A percentile compares a stretch with the other conserved stretches of the same genome.
Evolutionary conservation across 768 basidiomycete genomes (phyloP).

Genomic region (Bullera alba): DNA sequence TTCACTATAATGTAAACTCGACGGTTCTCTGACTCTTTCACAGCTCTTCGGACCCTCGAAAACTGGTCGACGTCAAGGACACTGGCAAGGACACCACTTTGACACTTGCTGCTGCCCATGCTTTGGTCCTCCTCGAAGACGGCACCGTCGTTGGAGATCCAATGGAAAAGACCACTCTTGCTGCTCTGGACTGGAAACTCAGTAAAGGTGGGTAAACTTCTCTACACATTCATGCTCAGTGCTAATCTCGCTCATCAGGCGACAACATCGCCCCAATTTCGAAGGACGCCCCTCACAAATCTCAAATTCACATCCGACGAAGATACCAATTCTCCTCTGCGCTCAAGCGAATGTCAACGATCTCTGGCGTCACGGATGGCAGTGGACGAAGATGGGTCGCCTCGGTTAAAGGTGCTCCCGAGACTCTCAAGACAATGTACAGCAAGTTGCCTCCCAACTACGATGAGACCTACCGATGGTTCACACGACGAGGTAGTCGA

Average conservation of each 20-base stretch:
- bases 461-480: conserved; percentile 92
- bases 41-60: conserved; percentile 58
- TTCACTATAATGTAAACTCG: conserved; percentile 7
- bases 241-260: conserved; percentile 45
- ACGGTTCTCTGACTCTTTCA: neutral
- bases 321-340: conserved; percentile 98
- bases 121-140: conserved; percentile 87
- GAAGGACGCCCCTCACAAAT: conserved; percentile 49
- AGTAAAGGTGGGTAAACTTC: conserved; percentile 50
- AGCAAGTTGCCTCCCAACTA: conserved; percentile 65
- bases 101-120: conserved; percentile 89
- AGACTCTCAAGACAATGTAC: conserved; percentile 89
- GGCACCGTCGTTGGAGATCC: conserved; percentile 93
- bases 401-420: conserved; percentile 91
- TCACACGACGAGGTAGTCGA: conserved; percentile 82
- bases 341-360: conserved; percentile 93
- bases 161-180: conserved; percentile 96
- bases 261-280: conserved; percentile 63
- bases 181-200: conserved; percentile 82
- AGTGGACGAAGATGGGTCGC: conserved; percentile 41
- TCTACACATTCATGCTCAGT: neutral
- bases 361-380: conserved; percentile 50
- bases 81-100: conserved; percentile 69
- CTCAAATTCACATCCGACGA: conserved; percentile 64
- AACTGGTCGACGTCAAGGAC: conserved; percentile 71